Base-by-base conservation (phyloP, 805 yeast genomes). In the Lachancea thermotolerans region DNA sequence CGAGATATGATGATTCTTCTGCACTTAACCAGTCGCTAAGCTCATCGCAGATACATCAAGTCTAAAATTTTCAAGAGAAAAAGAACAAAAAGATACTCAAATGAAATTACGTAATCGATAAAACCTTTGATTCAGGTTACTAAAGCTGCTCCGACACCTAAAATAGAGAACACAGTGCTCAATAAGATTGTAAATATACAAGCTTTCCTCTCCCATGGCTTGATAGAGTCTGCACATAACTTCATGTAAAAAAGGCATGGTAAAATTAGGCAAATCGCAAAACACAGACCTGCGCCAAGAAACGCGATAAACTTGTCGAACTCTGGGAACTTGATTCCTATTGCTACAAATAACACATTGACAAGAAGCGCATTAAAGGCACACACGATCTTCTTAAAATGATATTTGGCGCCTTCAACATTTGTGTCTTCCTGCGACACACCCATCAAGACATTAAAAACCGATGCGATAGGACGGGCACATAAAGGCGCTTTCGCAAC, bases 251-350 rank as follows among this genome's bases (percentile, higher is more conserved):
- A 89, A 10, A 75, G 57, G 17, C 86, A 69, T 2, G 96, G 96
- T 18, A 88, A 71, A 16, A 87, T 81, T 44, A 88, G 69, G 62
- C 96, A 89, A 31, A 88, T 78, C 2, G 81, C 69, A 62, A 86
- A 84, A 54, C 95, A 86, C 42, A 89, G 71, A 1, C 87, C 80
- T 4, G 91, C 77, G 7, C 96, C 96, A 53, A 87, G 64, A 38
- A 89, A 76, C 6, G 95, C 86, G 64, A 89, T 82, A 42, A 89
- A 73, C 53, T 78, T 78, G 57, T 88, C 96, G 60, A 89, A 89
- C 44, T 80, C 83, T 3, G 93, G 91, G 59, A 86, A 74, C 12
- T 78, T 41, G 27, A 84, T 72, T 0, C 95, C 80, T 41, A 83
- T 65, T 3, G 68, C 46, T 17, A 85, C 81, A 45, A 85, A 76